Conservation (phyloP, 129 eudicot species). For the Kitagawia praeruptora region DNA sequence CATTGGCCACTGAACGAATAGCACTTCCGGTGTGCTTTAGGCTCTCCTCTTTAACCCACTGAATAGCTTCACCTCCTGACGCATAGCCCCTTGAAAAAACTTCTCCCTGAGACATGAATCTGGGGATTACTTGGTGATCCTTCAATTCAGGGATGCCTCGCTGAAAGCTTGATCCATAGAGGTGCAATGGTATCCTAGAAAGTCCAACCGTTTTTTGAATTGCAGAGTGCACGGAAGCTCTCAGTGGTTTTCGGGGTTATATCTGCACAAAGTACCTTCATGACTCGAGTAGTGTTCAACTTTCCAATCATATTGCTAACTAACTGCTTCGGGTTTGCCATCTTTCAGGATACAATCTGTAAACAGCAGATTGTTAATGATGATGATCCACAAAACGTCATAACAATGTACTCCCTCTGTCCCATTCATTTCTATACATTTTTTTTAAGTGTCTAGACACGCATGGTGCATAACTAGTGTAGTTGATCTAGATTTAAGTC, state of each 20-base stretch:
- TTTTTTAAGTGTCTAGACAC: no score
- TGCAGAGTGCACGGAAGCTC: neutral
- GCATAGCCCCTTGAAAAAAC: neutral
- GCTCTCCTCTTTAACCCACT: neutral
- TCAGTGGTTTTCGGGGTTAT: neutral
- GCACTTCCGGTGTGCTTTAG: neutral
- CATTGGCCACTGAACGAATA: constrained; percentile 1
- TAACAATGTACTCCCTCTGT: no score
- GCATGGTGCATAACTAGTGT: no score
- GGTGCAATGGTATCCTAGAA: neutral
- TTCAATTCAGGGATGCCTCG: neutral
- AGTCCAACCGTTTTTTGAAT: neutral
- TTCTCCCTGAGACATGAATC: constrained; percentile 4
- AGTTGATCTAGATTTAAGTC: no score
- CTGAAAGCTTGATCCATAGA: constrained; percentile 1
- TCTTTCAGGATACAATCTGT: neutral
- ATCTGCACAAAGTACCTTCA: neutral
- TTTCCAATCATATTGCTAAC: neutral
- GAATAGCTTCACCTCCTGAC: neutral
- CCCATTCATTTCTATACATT: no score
- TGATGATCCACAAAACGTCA: neutral
- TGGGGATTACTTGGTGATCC: neutral
- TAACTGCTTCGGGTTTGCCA: neutral
- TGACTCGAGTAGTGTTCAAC: neutral
- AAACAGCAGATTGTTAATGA: neutral